Evolutionary conservation across 495 filamentous ascomycete species (phyloP).

Genomic region (Aspergillus cavernicola): DNA sequence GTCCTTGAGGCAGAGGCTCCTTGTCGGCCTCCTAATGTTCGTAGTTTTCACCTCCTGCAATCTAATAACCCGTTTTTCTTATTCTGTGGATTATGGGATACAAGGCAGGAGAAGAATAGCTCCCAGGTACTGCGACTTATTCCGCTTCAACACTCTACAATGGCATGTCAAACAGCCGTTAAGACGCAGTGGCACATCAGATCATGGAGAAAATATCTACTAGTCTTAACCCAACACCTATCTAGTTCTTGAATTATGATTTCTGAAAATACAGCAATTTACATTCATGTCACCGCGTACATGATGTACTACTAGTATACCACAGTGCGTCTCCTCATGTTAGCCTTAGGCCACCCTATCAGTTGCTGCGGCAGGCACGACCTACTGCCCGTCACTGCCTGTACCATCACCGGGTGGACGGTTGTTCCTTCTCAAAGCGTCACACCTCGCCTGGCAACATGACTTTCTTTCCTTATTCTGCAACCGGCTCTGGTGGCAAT

Average conservation of each 20-base stretch:
- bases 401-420: neutral
- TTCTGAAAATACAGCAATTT: too few species aligned
- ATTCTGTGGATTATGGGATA: slow-evolving; percentile 59
- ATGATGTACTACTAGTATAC: too few species aligned
- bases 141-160: slow-evolving; percentile 46
- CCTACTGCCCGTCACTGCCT: neutral
- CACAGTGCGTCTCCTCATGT: neutral
- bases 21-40: neutral
- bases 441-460: neutral
- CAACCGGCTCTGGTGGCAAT: slow-evolving; percentile 9
- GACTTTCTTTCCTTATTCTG: neutral
- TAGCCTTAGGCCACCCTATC: neutral
- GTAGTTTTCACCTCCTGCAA: slow-evolving; percentile 55
- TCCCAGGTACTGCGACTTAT: slow-evolving; percentile 40
- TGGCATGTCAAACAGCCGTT: slow-evolving; percentile 33
- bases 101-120: slow-evolving; percentile 67
- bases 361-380: neutral
- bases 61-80: slow-evolving; percentile 65
- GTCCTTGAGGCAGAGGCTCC: neutral
- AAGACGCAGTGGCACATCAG: slow-evolving; percentile 42
- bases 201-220: neutral
- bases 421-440: slow-evolving; percentile 18
- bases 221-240: neutral
- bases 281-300: too few species aligned
- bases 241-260: neutral